phyloP scores from a whole-genome alignment of 1,139 yeast genomes.

The Suhomyces anneliseae region DNA sequence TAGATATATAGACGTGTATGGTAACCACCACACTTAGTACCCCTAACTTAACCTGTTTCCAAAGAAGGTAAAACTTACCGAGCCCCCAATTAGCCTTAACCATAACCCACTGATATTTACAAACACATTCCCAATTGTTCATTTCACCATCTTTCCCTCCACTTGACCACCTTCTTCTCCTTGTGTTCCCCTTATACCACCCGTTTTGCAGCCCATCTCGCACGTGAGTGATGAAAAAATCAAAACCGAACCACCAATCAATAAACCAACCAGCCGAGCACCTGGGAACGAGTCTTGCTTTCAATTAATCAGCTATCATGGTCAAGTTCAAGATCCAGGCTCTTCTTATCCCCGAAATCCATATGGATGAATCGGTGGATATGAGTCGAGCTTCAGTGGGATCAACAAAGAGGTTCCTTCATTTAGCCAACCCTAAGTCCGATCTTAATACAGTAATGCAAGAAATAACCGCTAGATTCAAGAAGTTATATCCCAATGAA shows the following conservation, averaged over 20 bases:
- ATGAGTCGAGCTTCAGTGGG: conserved; percentile 11
- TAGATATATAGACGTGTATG: too few species aligned
- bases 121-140: too few species aligned
- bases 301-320: conserved; percentile 14
- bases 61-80: too few species aligned
- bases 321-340: conserved; percentile 39
- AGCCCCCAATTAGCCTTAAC: too few species aligned
- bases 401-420: conserved; percentile 45
- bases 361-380: conserved; percentile 17
- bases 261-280: not conserved
- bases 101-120: too few species aligned
- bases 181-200: too few species aligned
- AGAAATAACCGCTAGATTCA: conserved; percentile 52
- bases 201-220: not conserved
- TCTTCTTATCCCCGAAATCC: conserved; percentile 34
- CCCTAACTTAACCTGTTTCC: too few species aligned
- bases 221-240: conserved; percentile 1
- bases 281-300: not conserved
- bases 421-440: conserved; percentile 51
- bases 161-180: too few species aligned
- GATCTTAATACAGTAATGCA: conserved; percentile 47
- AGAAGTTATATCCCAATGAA: conserved; percentile 63
- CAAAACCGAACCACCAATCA: conserved; percentile 1
- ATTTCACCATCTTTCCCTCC: too few species aligned
- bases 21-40: too few species aligned